These are phyloP conservation scores for Saturnispora saitoi DNA, from an alignment of 805 yeast genomes.

Conservation along the genomic window DNA sequence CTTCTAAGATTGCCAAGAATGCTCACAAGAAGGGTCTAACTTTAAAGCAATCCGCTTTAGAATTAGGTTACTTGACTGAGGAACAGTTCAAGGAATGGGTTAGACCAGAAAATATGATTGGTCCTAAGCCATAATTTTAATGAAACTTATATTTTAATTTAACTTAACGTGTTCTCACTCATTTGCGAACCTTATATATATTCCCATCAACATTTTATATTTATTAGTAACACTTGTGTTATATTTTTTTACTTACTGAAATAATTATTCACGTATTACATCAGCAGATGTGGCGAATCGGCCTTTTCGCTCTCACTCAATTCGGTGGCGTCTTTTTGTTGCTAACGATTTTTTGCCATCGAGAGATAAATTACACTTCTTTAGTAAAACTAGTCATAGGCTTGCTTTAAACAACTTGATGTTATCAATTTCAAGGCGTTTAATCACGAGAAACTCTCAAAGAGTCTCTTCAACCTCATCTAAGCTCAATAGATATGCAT, in stretches of 20 bases:
- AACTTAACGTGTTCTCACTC: neutral
- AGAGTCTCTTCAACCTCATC: neutral
- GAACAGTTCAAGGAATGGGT: slow-evolving; percentile 96
- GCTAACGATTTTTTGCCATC: slow-evolving; percentile 2
- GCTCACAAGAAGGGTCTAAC: slow-evolving; percentile 98
- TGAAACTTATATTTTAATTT: neutral
- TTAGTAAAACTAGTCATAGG: neutral
- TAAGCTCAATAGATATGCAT: slow-evolving; percentile 4
- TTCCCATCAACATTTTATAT: neutral
- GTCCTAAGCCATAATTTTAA: slow-evolving; percentile 48
- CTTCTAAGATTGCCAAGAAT: slow-evolving; percentile 96
- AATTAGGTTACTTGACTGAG: slow-evolving; percentile 73
- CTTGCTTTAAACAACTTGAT: neutral
- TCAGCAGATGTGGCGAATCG: neutral
- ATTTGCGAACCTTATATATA: neutral
- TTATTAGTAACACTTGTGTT: neutral
- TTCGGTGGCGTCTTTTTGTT: neutral
- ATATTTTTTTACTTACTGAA: neutral
- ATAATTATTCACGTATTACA: neutral
- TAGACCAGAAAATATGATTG: slow-evolving; percentile 95
- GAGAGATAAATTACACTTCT: neutral
- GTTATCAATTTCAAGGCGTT: slow-evolving; percentile 4
- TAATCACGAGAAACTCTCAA: neutral
- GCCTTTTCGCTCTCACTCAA: neutral
- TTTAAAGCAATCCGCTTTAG: slow-evolving; percentile 87